These are phyloP conservation scores for Skeletonema potamos DNA, from an alignment of 108 stramenopile species.

Conservation along the genomic window DNA sequence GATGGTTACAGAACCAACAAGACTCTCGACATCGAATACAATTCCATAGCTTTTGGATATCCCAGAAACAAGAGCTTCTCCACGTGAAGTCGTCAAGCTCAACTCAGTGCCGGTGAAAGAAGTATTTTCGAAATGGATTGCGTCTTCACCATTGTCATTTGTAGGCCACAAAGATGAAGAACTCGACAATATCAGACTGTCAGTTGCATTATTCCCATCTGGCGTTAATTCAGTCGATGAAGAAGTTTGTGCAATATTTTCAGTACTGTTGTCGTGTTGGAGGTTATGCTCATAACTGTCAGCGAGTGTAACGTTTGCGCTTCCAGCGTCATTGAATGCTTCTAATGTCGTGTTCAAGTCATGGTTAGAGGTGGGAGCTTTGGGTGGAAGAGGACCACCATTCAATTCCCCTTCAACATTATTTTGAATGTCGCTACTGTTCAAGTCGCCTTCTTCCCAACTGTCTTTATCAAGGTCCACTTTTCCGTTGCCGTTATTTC, in stretches of 20 bases:
- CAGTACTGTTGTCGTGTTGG: neutral
- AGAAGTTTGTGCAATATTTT: neutral
- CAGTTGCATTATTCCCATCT: neutral
- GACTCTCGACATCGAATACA: constrained; percentile 21
- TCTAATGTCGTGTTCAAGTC: neutral
- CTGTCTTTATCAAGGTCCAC: neutral
- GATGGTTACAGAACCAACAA: neutral
- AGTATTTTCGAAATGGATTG: neutral
- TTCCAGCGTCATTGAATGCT: no score
- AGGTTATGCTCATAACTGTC: neutral
- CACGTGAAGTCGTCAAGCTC: constrained; percentile 7
- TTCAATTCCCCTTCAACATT: neutral
- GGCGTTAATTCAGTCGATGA: neutral
- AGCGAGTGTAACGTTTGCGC: neutral
- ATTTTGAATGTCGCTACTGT: no score
- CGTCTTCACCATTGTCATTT: neutral
- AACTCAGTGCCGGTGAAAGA: neutral
- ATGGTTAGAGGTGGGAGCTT: neutral
- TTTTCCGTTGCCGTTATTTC: neutral
- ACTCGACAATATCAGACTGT: neutral
- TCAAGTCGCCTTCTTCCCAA: neutral
- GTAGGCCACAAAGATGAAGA: neutral
- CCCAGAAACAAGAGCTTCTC: constrained; percentile 10
- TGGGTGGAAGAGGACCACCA: neutral
- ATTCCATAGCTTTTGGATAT: constrained; percentile 24